Evolutionary conservation across 2,329 filamentous ascomycete species (phyloP).

Genomic region (Aspergillus niger): DNA sequence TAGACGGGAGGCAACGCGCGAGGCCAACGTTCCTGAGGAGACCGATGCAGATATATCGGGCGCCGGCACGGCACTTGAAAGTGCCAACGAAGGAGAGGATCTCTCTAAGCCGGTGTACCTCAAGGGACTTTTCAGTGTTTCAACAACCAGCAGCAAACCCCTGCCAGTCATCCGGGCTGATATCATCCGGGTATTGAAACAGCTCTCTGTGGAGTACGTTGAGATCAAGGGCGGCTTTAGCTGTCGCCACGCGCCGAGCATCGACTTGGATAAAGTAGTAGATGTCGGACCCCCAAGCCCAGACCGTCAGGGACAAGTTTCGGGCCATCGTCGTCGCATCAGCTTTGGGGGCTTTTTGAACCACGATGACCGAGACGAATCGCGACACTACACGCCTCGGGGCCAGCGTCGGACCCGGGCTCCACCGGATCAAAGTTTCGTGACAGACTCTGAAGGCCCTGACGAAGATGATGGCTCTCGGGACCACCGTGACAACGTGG

Average conservation of each 20-base stretch:
- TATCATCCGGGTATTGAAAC: conserved; percentile 83
- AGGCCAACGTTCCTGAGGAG: conserved; percentile 84
- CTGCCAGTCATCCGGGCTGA: conserved; percentile 82
- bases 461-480: conserved; percentile 66
- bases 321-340: conserved; percentile 73
- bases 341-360: conserved; percentile 75
- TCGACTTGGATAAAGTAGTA: conserved; percentile 74
- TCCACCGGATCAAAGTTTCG: conserved; percentile 68
- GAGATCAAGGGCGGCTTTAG: conserved; percentile 94
- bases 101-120: conserved; percentile 87
- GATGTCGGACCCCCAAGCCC: conserved; percentile 64
- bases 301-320: conserved; percentile 47
- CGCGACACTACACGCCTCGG: conserved; percentile 49
- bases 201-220: conserved; percentile 84
- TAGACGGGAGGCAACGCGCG: conserved; percentile 69
- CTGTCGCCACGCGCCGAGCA: conserved; percentile 85
- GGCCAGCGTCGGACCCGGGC: conserved; percentile 47
- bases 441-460: conserved; percentile 83
- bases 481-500: conserved; percentile 44
- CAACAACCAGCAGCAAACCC: conserved; percentile 91
- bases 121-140: conserved; percentile 95
- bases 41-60: conserved; percentile 75
- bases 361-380: conserved; percentile 68
- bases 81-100: conserved; percentile 64
- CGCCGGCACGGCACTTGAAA: conserved; percentile 54